Evolutionary conservation across 1,284 basidiomycete genomes (phyloP).

Genomic region (Cerrena zonata): DNA sequence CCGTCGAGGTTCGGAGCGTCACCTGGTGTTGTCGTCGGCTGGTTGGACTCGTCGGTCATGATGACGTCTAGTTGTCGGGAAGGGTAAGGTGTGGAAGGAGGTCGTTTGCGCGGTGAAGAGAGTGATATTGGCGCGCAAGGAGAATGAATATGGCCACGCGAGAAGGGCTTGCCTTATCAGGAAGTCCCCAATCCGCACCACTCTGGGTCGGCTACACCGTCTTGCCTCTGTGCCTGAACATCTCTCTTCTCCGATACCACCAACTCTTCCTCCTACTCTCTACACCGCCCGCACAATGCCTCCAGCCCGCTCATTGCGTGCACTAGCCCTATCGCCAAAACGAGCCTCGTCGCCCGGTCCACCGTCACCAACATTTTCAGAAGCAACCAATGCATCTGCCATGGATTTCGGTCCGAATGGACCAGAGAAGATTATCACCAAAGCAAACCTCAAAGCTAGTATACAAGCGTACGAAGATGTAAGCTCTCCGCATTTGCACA

Average conservation of each 20-base stretch:
- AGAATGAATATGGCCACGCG: background rate
- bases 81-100: background rate
- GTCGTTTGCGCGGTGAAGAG: background rate
- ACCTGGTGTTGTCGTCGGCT: constrained; percentile 21
- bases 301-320: constrained; percentile 55
- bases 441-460: constrained; percentile 72
- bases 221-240: background rate
- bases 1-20: constrained; percentile 29
- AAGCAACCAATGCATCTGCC: constrained; percentile 68
- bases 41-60: constrained; percentile 28
- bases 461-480: constrained; percentile 78
- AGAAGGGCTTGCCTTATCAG: constrained; percentile 1
- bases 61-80: constrained; percentile 19
- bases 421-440: constrained; percentile 76
- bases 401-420: constrained; percentile 68
- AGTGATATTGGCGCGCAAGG: background rate
- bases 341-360: constrained; percentile 51
- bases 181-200: constrained; percentile 8
- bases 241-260: constrained; percentile 4
- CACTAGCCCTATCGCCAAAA: constrained; percentile 43
- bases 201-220: background rate
- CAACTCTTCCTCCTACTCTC: background rate
- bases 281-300: constrained; percentile 40
- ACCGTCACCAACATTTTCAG: constrained; percentile 79
- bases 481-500: constrained; percentile 24